phyloP scores from a whole-genome alignment of 352 stramenopile genomes.

The Paralagenidium karlingii region DNA sequence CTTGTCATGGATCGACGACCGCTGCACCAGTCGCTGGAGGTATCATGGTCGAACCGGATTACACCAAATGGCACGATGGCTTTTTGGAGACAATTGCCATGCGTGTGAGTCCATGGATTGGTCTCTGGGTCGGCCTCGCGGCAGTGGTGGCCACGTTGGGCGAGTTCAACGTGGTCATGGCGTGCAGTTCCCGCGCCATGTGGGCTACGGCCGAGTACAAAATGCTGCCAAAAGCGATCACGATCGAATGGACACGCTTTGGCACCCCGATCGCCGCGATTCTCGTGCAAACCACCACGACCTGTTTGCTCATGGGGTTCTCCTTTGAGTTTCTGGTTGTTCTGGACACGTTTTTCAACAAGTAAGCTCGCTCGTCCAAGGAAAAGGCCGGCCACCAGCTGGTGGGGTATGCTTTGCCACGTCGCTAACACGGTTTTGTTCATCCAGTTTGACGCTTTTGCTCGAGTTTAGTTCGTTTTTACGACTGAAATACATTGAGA shows the following conservation, averaged over 20 bases:
- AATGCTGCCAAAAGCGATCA: conserved; percentile 56
- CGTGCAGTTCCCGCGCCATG: conserved; percentile 63
- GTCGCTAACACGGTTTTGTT: conserved; percentile 2
- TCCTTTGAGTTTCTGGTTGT: conserved; percentile 75
- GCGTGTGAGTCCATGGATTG: conserved; percentile 53
- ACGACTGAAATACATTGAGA: conserved; percentile 72
- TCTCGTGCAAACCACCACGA: conserved; percentile 62
- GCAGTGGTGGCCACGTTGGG: conserved; percentile 67
- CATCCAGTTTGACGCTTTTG: conserved; percentile 56
- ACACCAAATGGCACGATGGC: conserved; percentile 51
- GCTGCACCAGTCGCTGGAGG: conserved; percentile 38
- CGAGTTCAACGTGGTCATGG: conserved; percentile 83
- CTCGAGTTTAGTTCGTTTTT: conserved; percentile 79
- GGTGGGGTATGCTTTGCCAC: not conserved
- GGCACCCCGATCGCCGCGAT: conserved; percentile 66
- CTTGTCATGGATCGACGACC: too few species aligned
- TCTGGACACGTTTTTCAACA: conserved; percentile 82
- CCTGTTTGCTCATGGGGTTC: conserved; percentile 72
- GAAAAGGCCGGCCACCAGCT: not conserved
- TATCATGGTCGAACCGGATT: conserved; percentile 69
- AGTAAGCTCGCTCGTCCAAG: conserved; percentile 24
- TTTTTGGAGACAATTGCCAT: conserved; percentile 69
- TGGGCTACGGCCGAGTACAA: conserved; percentile 77
- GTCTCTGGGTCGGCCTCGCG: conserved; percentile 65
- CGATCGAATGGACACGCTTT: conserved; percentile 59